Base-by-base conservation (phyloP, 169 alveolate species). In the Plasmodium falciparum region DNA sequence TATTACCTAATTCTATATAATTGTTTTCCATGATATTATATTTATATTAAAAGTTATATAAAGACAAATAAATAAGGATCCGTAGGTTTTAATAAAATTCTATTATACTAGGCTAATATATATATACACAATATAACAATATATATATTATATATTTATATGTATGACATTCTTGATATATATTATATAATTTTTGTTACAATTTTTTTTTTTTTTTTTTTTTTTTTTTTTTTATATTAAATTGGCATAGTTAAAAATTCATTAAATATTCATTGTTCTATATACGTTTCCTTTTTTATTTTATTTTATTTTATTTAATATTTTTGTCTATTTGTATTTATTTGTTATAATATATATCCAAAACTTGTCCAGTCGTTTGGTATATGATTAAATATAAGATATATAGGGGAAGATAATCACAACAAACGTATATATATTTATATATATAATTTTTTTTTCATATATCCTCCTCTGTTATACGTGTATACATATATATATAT, bases 21-120 rank as follows among this genome's bases (percentile, higher is more conserved):
- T 78, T 59, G 76, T 24, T 78, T 49, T 47, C 52, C 65, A 49
- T 47, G 67, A 59, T 61, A 61, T 33, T 56, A 47, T 49, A 78
- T 83, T 70, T 83, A 83, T 69, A 80, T 69, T 26, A 69, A 83
- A 83, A 67, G 20, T 83, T 83, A 69, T 83, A 69, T 83, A 72
- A 83, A 72, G 78, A 69, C 91, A 69, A 56, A 69, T 69, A 83
- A 72, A 83, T 39, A 69, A 83, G 66, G 70, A 69, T 83, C 80
- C 67, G 67, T 47, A 29, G 69, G 65, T 58, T 69, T 83, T 83
- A 49, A 67, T 83, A 62, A 26, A 67, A 78, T 52, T 56, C 54
- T 66, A 59, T 66, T 65, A 5, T 65, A 5, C 9, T 39, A 39
- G 47, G 9, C 2, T 39, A 39, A 39, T 39, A 39, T 39, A 39